Conservation (phyloP, 2,329 filamentous ascomycete species). For the Amesomyces nigricolor region DNA sequence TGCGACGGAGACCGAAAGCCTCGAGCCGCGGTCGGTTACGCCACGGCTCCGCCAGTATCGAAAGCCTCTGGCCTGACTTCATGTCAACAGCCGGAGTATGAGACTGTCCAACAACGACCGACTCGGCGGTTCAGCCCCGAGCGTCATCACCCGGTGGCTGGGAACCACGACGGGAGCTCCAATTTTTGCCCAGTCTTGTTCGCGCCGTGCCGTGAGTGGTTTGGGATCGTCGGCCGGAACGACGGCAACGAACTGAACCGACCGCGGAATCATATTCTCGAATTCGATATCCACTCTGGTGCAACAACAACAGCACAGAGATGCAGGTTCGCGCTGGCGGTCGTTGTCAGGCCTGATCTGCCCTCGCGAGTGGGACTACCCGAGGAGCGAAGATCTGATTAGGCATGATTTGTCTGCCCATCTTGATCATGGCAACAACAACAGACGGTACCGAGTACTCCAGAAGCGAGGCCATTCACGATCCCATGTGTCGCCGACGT, state of each 20-base stretch:
- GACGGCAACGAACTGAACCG: background rate
- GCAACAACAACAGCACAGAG: conserved; percentile 4
- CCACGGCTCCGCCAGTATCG: background rate
- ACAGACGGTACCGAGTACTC: background rate
- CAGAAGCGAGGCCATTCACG: background rate
- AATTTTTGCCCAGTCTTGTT: background rate
- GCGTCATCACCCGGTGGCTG: too few species aligned
- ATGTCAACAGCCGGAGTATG: background rate
- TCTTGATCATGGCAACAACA: background rate
- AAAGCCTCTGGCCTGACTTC: background rate
- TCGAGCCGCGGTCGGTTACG: background rate
- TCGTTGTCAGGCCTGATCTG: background rate
- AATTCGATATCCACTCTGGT: background rate
- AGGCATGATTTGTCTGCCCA: conserved; percentile 11
- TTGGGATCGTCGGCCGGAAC: background rate
- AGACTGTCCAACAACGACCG: too few species aligned
- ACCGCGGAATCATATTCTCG: background rate
- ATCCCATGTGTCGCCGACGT: background rate
- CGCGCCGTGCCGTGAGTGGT: background rate
- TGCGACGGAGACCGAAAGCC: background rate
- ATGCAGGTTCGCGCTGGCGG: background rate
- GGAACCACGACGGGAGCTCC: background rate
- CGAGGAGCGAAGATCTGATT: conserved; percentile 10
- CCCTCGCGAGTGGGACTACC: background rate
- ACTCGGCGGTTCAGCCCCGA: background rate